Evolutionary conservation across 2,329 filamentous ascomycete species (phyloP), one percentile per base, ranked within the genome.

Genomic region (Arthrocladium fulminans): DNA sequence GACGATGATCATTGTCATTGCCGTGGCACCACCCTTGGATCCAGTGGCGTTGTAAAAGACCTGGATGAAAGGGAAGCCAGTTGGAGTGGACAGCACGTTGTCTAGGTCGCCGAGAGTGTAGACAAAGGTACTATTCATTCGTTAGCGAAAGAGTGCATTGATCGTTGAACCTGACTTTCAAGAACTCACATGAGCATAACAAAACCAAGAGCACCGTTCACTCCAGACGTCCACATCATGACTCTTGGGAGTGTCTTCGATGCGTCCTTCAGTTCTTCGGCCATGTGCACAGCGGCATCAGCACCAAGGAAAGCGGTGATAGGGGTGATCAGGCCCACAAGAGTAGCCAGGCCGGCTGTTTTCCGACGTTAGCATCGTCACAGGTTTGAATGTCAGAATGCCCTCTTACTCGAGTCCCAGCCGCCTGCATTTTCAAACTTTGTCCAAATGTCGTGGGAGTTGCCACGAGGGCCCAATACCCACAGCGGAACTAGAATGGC

Each of bases 401-500:
- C 54, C 49, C 3, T 13, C 43, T 45, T 37, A 47, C 37, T 48
- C 13, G 34, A 27, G 3, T 3, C 5, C 68, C 68, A 72, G 13
- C 62, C 65, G 10, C 67, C 67, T 8, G 57, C 60, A 41, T 70
- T 65, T 27, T 62, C 57, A 51, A 71, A 70, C 2, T 59, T 52
- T 2, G 64, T 65, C 47, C 69, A 69, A 3, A 70, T 67, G 24
- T 58, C 60, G 15, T 58, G 53, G 1, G 61, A 58, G 30, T 57
- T 60, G 34, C 61, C 62, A 13, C 63, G 61, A 3, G 67, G 68
- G 6, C 66, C 63, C 6, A 70, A 57, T 10, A 66, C 65, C 65
- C 65, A 69, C 10, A 72, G 54, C 3, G 68, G 63, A 25, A 71
- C 68, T 27, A 72, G 58, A 23, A 71, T 67, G 6, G 62, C 63